Base-by-base conservation (phyloP, 768 basidiomycete species). In the Termitomyces sp. region DNA sequence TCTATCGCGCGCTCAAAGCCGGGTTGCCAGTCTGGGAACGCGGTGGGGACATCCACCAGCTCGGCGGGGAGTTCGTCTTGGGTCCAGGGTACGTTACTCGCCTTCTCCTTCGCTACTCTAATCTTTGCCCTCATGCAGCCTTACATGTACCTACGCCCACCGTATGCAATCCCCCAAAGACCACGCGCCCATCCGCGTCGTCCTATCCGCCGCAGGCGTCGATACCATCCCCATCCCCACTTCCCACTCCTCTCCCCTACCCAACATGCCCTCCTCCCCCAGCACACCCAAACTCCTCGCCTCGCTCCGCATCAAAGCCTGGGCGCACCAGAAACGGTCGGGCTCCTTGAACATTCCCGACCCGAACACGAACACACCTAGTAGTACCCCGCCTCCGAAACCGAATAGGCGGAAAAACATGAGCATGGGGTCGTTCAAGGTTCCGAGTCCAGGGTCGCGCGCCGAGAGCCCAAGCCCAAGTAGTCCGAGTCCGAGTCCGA, bases 1-100 rank as follows among this genome's bases (percentile, higher is more conserved):
- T 90, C 35, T 70, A 80, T 58, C 83, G 86, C 58, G 86, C 88
- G 2, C 65, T 93, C 48, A 82, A 82, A 56, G 81, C 84, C 27
- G 83, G 85, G 25, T 88, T 95, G 86, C 90, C 91, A 0, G 75
- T 91, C 14, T 89, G 88, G 84, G 86, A 86, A 72, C 83, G 81
- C 58, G 88, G 86, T 3, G 92, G 92, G 0, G 85, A 93, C 63
- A 68, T 85, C 42, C 71, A 78, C 41, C 91, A 95, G 70, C 76
- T 96, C 19, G 94, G 94, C 10, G 95, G 94, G 23, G 95, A 98
- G 73, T 95, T 96, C 66, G 79, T 78, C 9, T 70, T 76, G 58
- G 79, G 75, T 21, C 76, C 72, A 49, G 77, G 76, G 77, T 79
- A 48, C 56, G 76, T 65, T 30, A 30, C n/a, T 53, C 39, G 10